A percentile compares a stretch with the other conserved stretches of the same genome.
Conservation (phyloP, 2,329 filamentous ascomycete genomes). For the Aphanocladium album region DNA sequence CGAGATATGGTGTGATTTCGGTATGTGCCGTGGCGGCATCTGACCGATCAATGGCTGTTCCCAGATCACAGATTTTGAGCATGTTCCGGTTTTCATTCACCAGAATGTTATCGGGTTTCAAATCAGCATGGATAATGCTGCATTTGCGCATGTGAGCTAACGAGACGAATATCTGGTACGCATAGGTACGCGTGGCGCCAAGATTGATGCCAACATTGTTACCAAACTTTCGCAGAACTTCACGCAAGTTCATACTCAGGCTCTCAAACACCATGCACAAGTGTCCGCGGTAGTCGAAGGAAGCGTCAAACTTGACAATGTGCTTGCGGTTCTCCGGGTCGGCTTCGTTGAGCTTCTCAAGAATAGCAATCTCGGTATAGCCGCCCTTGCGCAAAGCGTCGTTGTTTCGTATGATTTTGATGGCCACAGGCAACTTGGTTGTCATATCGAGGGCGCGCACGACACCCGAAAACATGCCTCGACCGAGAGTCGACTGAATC, state of each 20-base stretch:
- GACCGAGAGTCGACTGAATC: constrained; percentile 79
- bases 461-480: constrained; percentile 96
- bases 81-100: constrained; percentile 77
- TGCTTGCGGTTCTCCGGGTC: constrained; percentile 90
- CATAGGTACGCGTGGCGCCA: constrained; percentile 79
- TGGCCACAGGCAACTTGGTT: constrained; percentile 73
- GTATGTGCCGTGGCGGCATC: constrained; percentile 68
- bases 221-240: constrained; percentile 92
- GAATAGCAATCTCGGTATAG: constrained; percentile 88
- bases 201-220: constrained; percentile 91
- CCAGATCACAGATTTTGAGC: constrained; percentile 93
- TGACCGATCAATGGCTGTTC: constrained; percentile 86
- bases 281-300: constrained; percentile 92
- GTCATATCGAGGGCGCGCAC: constrained; percentile 77
- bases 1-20: constrained; percentile 89
- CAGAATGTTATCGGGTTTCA: constrained; percentile 97
- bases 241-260: constrained; percentile 84
- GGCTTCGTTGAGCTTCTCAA: constrained; percentile 78
- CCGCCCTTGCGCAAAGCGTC: constrained; percentile 88
- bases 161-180: constrained; percentile 89
- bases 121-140: constrained; percentile 89
- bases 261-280: constrained; percentile 97
- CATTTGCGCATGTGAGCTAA: constrained; percentile 84
- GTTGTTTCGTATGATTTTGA: constrained; percentile 98
- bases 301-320: constrained; percentile 78